A percentile compares a stretch with the other conserved stretches of the same genome.
Evolutionary conservation across 75 land plant species (phyloP).

Genomic region (Gnetum montanum): DNA sequence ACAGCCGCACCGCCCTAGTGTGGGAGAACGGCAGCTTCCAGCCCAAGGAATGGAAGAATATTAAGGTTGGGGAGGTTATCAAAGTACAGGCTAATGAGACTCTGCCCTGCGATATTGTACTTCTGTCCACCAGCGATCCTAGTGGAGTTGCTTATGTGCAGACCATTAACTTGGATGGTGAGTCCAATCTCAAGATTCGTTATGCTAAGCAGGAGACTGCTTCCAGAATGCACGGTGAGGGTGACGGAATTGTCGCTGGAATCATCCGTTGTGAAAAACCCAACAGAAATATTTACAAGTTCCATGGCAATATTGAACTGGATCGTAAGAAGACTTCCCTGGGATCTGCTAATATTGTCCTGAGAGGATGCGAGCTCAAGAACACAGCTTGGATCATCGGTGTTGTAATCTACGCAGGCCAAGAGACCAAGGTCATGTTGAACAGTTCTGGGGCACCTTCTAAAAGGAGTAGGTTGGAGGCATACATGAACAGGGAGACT

Average conservation of each 20-base stretch:
- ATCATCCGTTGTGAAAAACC: constrained; percentile 71
- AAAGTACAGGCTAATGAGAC: constrained; percentile 68
- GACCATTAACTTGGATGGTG: constrained; percentile 95
- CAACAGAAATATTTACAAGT: constrained; percentile 90
- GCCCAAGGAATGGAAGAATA: constrained; percentile 65
- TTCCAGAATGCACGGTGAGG: constrained; percentile 30
- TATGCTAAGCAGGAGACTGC: constrained; percentile 90
- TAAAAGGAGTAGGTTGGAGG: constrained; percentile 78
- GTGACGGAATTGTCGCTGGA: constrained; percentile 26
- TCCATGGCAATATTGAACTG: constrained; percentile 67
- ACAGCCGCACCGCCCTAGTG: constrained; percentile 58
- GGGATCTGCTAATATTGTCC: constrained; percentile 76
- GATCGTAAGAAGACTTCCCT: constrained; percentile 61
- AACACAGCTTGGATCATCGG: constrained; percentile 88
- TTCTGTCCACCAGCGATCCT: constrained; percentile 81
- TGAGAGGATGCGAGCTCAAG: constrained; percentile 96
- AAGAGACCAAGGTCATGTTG: constrained; percentile 94
- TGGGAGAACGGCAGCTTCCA: constrained; percentile 40
- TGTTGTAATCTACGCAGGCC: constrained; percentile 82
- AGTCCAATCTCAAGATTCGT: constrained; percentile 89
- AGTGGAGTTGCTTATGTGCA: constrained; percentile 93
- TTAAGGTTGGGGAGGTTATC: constrained; percentile 85
- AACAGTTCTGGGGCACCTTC: constrained; percentile 95
- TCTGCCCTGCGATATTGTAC: constrained; percentile 92
- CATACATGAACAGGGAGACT: constrained; percentile 81